These are phyloP conservation scores for Leptographium wingfieldii DNA, from an alignment of 2,329 filamentous ascomycete genomes.

Conservation along the genomic window DNA sequence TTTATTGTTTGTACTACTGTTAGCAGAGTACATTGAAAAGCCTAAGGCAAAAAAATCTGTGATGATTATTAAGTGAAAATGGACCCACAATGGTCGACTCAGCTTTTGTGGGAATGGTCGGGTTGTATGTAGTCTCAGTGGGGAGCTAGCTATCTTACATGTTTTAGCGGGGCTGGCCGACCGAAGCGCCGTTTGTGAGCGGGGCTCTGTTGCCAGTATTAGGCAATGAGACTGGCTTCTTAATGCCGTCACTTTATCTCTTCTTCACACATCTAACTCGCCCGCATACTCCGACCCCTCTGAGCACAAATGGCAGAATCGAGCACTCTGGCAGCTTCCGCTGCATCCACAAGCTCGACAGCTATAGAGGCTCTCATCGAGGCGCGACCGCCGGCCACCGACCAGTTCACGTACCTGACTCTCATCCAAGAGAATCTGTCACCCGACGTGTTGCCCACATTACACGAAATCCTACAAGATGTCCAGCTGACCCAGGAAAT, in stretches of 20 bases:
- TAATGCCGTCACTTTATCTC: background rate
- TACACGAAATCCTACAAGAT: slow-evolving; percentile 47
- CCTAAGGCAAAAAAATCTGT: too few species aligned
- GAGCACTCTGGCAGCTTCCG: background rate
- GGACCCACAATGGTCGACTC: too few species aligned
- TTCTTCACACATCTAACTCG: background rate
- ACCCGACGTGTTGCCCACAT: slow-evolving; percentile 50
- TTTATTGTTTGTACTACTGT: too few species aligned
- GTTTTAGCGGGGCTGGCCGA: background rate
- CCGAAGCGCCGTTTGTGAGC: background rate
- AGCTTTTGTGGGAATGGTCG: too few species aligned
- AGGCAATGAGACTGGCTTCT: background rate
- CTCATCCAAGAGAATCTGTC: slow-evolving; percentile 63
- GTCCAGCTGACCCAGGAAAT: slow-evolving; percentile 63
- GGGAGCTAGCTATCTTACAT: background rate
- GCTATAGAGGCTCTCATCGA: slow-evolving; percentile 34
- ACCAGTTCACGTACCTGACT: slow-evolving; percentile 66
- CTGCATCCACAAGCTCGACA: slow-evolving; percentile 20
- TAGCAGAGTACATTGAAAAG: too few species aligned
- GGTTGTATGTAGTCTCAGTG: too few species aligned
- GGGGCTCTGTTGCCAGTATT: background rate
- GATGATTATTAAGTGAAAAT: too few species aligned
- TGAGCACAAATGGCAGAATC: background rate
- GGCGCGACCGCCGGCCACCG: slow-evolving; percentile 39
- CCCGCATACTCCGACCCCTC: background rate